phyloP scores from a whole-genome alignment of 2,329 filamentous ascomycete species.

The Phaeophleospora eucalypticola region DNA sequence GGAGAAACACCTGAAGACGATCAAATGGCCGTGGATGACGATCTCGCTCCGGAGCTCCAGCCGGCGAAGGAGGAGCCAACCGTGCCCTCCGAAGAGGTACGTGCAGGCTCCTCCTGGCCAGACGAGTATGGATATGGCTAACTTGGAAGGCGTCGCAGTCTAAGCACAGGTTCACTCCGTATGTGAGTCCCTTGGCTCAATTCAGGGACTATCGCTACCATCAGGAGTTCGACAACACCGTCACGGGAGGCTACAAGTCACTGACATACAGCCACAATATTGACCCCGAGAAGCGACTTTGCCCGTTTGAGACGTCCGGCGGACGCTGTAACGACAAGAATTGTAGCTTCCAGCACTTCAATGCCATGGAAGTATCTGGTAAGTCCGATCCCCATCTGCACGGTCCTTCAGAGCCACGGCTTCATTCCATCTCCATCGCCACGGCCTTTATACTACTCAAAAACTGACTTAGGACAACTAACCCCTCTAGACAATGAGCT shows the following conservation, averaged over 20 bases:
- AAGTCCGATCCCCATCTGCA: slow-evolving; percentile 8
- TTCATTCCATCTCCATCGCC: slow-evolving; percentile 1
- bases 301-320: slow-evolving; percentile 68
- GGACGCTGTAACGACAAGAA: slow-evolving; percentile 68
- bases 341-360: slow-evolving; percentile 79
- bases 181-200: slow-evolving; percentile 74
- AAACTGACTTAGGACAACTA: slow-evolving; percentile 28
- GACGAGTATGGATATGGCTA: neutral
- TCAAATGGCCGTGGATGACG: slow-evolving; percentile 27
- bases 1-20: neutral
- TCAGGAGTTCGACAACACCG: slow-evolving; percentile 64
- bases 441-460: neutral
- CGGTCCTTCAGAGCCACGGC: neutral
- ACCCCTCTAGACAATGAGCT: slow-evolving; percentile 32
- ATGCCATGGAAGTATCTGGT: slow-evolving; percentile 42
- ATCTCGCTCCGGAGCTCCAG: slow-evolving; percentile 40
- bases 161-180: slow-evolving; percentile 50
- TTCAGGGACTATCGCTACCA: slow-evolving; percentile 92
- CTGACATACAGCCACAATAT: slow-evolving; percentile 93
- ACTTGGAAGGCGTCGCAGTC: slow-evolving; percentile 10
- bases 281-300: slow-evolving; percentile 68
- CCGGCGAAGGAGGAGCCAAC: slow-evolving; percentile 17
- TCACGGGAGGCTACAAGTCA: slow-evolving; percentile 76
- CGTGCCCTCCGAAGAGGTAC: slow-evolving; percentile 13
- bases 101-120: slow-evolving; percentile 14